Conservation (phyloP, 495 filamentous ascomycete genomes). For the Sphaerosporella brunnea region DNA sequence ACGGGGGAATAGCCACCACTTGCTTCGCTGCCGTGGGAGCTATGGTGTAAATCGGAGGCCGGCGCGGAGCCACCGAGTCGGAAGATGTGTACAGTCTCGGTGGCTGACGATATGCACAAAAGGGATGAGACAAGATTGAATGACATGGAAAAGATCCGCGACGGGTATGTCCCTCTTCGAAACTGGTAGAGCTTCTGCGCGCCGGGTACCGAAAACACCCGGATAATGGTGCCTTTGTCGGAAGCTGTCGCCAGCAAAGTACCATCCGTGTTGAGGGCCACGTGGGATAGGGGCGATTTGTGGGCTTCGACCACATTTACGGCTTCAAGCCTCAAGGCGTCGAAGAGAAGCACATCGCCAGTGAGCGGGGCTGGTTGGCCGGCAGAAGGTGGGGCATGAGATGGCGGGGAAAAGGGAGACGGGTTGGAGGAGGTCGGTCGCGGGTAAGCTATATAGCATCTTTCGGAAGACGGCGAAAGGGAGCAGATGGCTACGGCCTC, state of each 20-base stretch:
- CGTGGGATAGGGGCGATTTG: conserved; percentile 72
- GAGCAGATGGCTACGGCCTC: conserved; percentile 57
- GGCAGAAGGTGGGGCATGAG: conserved; percentile 66
- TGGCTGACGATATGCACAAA: conserved; percentile 85
- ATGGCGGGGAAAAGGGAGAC: conserved; percentile 45
- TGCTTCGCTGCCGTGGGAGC: conserved; percentile 11
- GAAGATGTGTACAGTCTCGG: conserved; percentile 96
- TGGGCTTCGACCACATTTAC: conserved; percentile 91
- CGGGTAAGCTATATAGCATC: conserved; percentile 86
- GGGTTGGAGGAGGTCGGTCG: conserved; percentile 56
- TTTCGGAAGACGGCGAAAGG: conserved; percentile 83
- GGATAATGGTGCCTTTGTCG: conserved; percentile 92
- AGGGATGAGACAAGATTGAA: conserved; percentile 89
- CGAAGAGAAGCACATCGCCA: conserved; percentile 86
- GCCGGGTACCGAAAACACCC: conserved; percentile 77
- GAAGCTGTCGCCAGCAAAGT: conserved; percentile 89
- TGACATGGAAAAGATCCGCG: conserved; percentile 95
- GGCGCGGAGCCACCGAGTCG: conserved; percentile 38
- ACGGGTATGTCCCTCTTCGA: conserved; percentile 80
- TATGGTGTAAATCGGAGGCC: conserved; percentile 5
- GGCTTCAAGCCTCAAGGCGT: conserved; percentile 67
- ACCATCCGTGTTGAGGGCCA: conserved; percentile 79
- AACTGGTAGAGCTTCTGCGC: conserved; percentile 91
- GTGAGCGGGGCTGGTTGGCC: conserved; percentile 61
- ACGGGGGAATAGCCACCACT: conserved; percentile 18